Evolutionary conservation across 2,329 filamentous ascomycete genomes (phyloP), one percentile per base, ranked within the genome.

Genomic region (Microsporum ferrugineum): DNA sequence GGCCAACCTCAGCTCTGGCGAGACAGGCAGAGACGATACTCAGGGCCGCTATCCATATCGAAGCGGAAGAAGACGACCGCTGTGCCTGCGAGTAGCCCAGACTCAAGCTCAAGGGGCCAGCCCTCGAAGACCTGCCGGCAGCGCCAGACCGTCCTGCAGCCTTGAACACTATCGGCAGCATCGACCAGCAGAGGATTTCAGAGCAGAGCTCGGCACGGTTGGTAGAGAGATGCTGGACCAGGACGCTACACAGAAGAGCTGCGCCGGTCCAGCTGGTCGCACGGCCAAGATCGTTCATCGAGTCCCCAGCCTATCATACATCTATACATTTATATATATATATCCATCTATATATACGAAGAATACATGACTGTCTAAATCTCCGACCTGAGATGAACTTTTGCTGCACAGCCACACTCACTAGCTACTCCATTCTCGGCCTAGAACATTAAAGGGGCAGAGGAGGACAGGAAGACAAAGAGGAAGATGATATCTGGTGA

Each of bases 1-100:
- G 51, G 7, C 61, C 53, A 3, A 27, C 31, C 33, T 60, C 61
- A 41, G 61, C 61, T 58, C 51, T 60, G n/a, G 51, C 58, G 29
- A 60, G 17, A 47, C 61, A 60, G n/a, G 51, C 39, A 4, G 45
- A 5, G 10, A 41, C 55, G 33, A 62, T 45, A 5, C 58, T 38
- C 4, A 60, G 29, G 7, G 61, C 58, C 31, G 57, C 61, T 8
- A 51, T 41, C 58, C 58, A 62, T 53, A 58, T 5, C 7, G 61
- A 41, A 7, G 33, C 29, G 3, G 57, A 29, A 27, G 61, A 60
- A 23, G 58, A 10, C 12, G 31, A n/a, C 34, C 27, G 45, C 23
- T 55, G 29, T 29, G 49, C 43, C n/a, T 17, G 34, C 23, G 10
- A 47, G n/a, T 57, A 14, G 4, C 10, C n/a, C 39, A 43, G 39